These are phyloP conservation scores for Davidsoniella virescens DNA, from an alignment of 2,329 filamentous ascomycete species.

Conservation along the genomic window DNA sequence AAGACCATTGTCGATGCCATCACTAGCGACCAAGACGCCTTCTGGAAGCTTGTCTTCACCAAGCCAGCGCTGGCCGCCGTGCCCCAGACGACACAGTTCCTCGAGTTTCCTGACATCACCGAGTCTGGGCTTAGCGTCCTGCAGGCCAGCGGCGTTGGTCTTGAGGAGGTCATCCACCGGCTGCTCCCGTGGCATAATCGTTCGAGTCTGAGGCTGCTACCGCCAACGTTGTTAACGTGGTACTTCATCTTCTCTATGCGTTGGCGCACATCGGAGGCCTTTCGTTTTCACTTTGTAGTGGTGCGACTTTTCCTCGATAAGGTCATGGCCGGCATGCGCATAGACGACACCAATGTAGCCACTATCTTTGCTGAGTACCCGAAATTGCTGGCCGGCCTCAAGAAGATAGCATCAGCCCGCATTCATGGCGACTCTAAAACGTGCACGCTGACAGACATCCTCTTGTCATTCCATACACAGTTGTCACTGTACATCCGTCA, in stretches of 20 bases:
- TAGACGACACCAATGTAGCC: neutral
- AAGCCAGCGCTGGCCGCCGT: conserved; percentile 2
- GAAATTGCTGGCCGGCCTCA: neutral
- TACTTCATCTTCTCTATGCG: conserved; percentile 9
- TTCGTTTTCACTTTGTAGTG: neutral
- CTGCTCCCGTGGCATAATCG: conserved; percentile 5
- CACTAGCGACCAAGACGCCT: conserved; percentile 7
- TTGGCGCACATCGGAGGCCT: neutral
- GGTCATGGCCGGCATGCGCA: conserved; percentile 4
- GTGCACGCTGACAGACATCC: too few relatives aligned
- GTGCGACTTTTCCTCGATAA: conserved; percentile 10
- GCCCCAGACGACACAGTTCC: neutral
- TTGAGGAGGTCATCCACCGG: conserved; percentile 1
- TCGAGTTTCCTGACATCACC: neutral
- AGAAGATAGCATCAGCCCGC: neutral
- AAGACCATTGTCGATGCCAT: conserved; percentile 1
- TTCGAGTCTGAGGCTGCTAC: neutral
- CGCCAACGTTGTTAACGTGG: conserved; percentile 9
- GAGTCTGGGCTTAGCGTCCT: neutral
- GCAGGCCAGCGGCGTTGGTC: neutral
- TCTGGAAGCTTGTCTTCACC: conserved; percentile 9
- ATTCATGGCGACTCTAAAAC: neutral
- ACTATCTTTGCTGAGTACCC: conserved; percentile 1
- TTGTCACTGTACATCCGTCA: conserved; percentile 5
- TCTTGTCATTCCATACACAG: conserved; percentile 6